phyloP scores from a whole-genome alignment of 768 basidiomycete species.

The Macrolepiota fuliginosa region DNA sequence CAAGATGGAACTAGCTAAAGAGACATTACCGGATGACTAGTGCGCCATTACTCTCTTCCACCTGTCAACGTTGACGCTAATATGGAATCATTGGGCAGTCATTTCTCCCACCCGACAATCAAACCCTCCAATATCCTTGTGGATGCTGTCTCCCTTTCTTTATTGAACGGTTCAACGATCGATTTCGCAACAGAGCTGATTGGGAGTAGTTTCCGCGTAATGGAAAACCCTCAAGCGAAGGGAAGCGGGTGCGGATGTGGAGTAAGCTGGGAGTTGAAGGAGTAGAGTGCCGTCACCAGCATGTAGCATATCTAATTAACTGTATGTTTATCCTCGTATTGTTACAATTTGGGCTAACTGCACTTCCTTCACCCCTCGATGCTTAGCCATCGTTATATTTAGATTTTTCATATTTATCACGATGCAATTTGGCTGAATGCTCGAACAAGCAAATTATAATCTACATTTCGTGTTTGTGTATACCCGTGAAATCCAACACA shows the following conservation, averaged over 20 bases:
- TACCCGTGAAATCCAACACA: too few relatives aligned
- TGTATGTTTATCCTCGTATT: conserved; percentile 1
- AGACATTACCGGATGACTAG: conserved; percentile 78
- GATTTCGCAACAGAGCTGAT: conserved; percentile 95
- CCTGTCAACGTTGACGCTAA: conserved; percentile 8
- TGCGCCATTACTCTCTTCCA: conserved; percentile 35
- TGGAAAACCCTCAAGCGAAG: conserved; percentile 87
- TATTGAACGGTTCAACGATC: conserved; percentile 86
- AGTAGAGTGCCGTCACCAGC: conserved; percentile 19
- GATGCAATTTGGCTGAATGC: neutral
- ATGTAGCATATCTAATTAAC: neutral
- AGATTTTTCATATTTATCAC: neutral
- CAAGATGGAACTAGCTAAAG: conserved; percentile 77
- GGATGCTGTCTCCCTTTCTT: conserved; percentile 79
- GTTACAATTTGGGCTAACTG: neutral
- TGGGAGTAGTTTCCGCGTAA: conserved; percentile 82
- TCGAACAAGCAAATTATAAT: neutral
- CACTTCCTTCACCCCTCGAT: neutral
- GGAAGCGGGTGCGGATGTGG: conserved; percentile 94
- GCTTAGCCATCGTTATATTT: neutral
- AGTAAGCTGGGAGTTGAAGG: conserved; percentile 90
- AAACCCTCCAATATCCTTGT: conserved; percentile 77
- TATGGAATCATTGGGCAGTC: conserved; percentile 35
- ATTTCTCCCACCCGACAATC: conserved; percentile 68
- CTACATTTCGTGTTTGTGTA: too few relatives aligned